Percentiles rank a stretch among this genome's conserved stretches.
These are phyloP conservation scores for Amniculicola lignicola DNA, from an alignment of 495 filamentous ascomycete genomes.

Conservation along the genomic window DNA sequence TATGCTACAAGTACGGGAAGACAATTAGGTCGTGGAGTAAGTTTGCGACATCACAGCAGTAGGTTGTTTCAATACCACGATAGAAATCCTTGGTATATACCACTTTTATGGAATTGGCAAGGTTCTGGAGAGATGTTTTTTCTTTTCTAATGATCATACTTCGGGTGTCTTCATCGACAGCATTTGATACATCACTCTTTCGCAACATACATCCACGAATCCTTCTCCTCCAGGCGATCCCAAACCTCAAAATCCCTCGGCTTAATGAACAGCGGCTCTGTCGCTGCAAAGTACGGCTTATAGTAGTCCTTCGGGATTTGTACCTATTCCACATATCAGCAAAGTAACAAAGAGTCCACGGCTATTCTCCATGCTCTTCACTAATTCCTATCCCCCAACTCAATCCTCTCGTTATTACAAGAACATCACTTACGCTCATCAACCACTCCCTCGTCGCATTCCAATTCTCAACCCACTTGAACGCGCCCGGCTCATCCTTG, in stretches of 20 bases:
- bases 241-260: conserved; percentile 37
- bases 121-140: too few species aligned
- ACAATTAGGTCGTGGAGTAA: conserved; percentile 48
- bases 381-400: too few species aligned
- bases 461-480: conserved; percentile 52
- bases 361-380: too few species aligned
- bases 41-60: conserved; percentile 40
- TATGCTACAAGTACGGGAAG: conserved; percentile 52
- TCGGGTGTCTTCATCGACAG: too few species aligned
- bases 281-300: conserved; percentile 48
- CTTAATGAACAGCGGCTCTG: conserved; percentile 51
- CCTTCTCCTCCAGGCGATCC: conserved; percentile 30
- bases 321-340: conserved; percentile 36
- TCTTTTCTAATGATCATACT: too few species aligned
- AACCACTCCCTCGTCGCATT: conserved; percentile 44
- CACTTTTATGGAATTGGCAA: too few species aligned
- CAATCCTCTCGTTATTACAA: too few species aligned
- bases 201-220: conserved; percentile 9
- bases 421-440: conserved; percentile 37
- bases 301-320: conserved; percentile 54
- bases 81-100: too few species aligned
- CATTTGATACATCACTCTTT: too few species aligned
- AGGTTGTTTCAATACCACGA: too few species aligned
- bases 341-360: background rate
- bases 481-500: conserved; percentile 43